Evolutionary conservation across 495 filamentous ascomycete genomes (phyloP).

Genomic region (Polyplosphaeria fusca): DNA sequence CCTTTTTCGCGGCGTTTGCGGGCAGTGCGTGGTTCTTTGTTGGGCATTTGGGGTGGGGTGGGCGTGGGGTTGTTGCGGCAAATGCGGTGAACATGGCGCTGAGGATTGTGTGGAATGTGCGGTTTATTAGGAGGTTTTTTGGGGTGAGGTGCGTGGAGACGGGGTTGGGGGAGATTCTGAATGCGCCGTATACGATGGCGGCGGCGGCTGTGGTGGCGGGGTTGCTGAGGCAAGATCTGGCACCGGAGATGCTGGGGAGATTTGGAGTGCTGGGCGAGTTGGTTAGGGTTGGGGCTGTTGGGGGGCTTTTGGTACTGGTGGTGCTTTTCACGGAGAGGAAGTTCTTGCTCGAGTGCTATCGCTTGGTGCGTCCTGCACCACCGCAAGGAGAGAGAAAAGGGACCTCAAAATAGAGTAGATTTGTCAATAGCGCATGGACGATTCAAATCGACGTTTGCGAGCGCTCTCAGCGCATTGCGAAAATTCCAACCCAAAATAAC

Average conservation of each 20-base stretch:
- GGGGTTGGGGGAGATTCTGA: background rate
- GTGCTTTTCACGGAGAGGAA: conserved; percentile 60
- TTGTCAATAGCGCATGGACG: too few relatives aligned
- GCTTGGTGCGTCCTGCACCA: conserved; percentile 36
- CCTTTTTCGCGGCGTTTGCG: conserved; percentile 71
- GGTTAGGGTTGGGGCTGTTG: conserved; percentile 50
- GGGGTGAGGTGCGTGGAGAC: conserved; percentile 10
- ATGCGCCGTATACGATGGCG: conserved; percentile 13
- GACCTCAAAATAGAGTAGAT: background rate
- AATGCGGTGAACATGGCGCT: conserved; percentile 84
- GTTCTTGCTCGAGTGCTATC: conserved; percentile 54
- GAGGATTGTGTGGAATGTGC: conserved; percentile 73
- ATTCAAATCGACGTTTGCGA: too few relatives aligned
- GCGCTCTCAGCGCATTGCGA: too few relatives aligned
- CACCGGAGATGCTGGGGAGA: conserved; percentile 33
- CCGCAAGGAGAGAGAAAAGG: background rate
- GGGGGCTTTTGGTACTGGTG: conserved; percentile 51
- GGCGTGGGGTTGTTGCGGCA: conserved; percentile 73
- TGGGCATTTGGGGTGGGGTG: conserved; percentile 61
- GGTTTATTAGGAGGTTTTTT: conserved; percentile 69
- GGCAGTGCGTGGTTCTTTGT: conserved; percentile 68
- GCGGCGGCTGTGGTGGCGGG: conserved; percentile 22
- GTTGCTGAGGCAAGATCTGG: conserved; percentile 35
- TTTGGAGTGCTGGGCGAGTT: conserved; percentile 46
- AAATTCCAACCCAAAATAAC: too few relatives aligned